These are phyloP conservation scores for Ophiostoma angusticollis DNA, from an alignment of 2,329 filamentous ascomycete genomes.

Conservation along the genomic window DNA sequence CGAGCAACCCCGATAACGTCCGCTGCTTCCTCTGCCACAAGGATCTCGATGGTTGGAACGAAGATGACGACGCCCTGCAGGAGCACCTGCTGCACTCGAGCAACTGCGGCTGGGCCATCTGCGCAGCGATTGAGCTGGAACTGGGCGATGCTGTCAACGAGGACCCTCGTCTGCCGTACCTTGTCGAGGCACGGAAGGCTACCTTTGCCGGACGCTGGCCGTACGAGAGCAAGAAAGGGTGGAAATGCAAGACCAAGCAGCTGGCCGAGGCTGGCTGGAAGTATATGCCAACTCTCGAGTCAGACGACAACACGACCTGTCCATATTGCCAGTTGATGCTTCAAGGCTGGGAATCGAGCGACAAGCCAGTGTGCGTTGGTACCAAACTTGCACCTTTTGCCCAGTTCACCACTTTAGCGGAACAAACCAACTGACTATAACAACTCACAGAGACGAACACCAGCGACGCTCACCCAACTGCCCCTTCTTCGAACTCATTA, in stretches of 20 bases:
- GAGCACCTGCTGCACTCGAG: constrained; percentile 79
- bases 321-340: constrained; percentile 80
- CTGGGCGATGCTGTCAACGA: constrained; percentile 51
- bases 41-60: constrained; percentile 83
- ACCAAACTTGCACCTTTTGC: not conserved
- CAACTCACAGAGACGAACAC: constrained; percentile 61
- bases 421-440: no score
- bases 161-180: constrained; percentile 58
- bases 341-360: constrained; percentile 87
- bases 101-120: constrained; percentile 78
- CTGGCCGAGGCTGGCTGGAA: constrained; percentile 90
- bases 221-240: constrained; percentile 75
- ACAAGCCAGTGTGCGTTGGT: constrained; percentile 66
- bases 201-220: constrained; percentile 85
- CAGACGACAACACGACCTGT: constrained; percentile 81
- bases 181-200: constrained; percentile 64
- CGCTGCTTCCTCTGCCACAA: constrained; percentile 79
- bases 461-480: constrained; percentile 66
- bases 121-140: constrained; percentile 47
- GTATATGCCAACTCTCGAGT: constrained; percentile 73
- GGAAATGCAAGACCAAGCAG: constrained; percentile 83
- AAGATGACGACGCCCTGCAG: constrained; percentile 64
- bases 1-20: constrained; percentile 71
- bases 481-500: constrained; percentile 63
- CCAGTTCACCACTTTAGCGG: not conserved